phyloP scores from a whole-genome alignment of 2,329 filamentous ascomycete genomes.

The Botryosphaeria dothidea region DNA sequence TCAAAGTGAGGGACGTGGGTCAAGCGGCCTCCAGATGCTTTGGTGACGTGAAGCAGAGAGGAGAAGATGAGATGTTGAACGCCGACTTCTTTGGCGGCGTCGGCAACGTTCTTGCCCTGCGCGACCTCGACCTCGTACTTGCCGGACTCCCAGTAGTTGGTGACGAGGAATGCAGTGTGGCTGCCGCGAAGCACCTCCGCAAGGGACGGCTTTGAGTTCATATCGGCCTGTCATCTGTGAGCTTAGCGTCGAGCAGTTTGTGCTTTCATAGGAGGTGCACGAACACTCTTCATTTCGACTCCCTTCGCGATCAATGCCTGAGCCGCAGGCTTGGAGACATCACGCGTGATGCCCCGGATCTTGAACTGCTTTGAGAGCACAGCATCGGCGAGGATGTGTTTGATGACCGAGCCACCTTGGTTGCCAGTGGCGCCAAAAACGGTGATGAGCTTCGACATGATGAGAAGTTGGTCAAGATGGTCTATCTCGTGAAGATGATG shows the following conservation, averaged over 20 bases:
- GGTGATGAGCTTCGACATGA: conserved; percentile 48
- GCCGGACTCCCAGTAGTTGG: conserved; percentile 22
- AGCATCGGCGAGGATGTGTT: conserved; percentile 34
- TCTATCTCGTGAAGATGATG: too few relatives aligned
- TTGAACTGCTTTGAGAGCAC: conserved; percentile 27
- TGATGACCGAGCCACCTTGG: conserved; percentile 58
- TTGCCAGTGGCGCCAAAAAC: conserved; percentile 61
- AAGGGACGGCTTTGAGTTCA: conserved; percentile 27
- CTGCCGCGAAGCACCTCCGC: conserved; percentile 26
- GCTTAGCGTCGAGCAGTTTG: neutral
- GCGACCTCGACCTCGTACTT: conserved; percentile 30
- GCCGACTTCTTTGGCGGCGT: conserved; percentile 29
- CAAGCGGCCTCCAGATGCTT: conserved; percentile 30
- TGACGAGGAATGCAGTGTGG: conserved; percentile 32
- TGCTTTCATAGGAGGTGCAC: conserved; percentile 41
- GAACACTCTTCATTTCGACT: conserved; percentile 51
- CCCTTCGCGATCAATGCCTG: conserved; percentile 48
- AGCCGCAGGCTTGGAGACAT: conserved; percentile 47
- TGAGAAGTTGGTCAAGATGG: neutral
- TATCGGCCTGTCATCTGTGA: conserved; percentile 39
- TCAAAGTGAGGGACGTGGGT: conserved; percentile 40
- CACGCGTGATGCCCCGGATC: conserved; percentile 59
- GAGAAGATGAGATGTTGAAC: conserved; percentile 44
- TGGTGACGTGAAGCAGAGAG: conserved; percentile 29
- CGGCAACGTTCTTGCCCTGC: conserved; percentile 37